Evolutionary conservation across 768 basidiomycete genomes (phyloP).

Genomic region (Leccinum variicolor): DNA sequence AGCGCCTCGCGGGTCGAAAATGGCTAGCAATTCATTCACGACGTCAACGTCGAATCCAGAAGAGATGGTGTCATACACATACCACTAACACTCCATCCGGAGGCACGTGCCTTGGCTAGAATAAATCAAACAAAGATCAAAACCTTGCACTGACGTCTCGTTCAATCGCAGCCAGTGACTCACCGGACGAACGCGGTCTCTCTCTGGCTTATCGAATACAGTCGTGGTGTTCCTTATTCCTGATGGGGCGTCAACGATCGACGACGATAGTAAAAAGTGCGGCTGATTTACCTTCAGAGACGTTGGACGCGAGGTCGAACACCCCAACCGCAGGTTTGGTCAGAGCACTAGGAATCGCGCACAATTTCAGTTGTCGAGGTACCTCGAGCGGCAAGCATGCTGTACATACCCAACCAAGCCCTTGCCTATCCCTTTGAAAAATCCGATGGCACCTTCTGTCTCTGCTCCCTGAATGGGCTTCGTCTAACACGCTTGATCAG

Average conservation of each 20-base stretch:
- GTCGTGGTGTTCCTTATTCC: constrained; percentile 98
- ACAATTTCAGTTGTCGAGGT: background rate
- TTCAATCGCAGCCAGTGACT: constrained; percentile 22
- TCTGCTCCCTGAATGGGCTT: constrained; percentile 98
- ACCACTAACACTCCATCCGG: constrained; percentile 86
- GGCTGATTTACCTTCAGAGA: constrained; percentile 69
- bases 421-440: constrained; percentile 97
- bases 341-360: constrained; percentile 54
- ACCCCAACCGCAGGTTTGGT: constrained; percentile 97
- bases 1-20: constrained; percentile 87
- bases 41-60: background rate
- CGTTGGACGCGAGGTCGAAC: constrained; percentile 92
- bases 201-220: constrained; percentile 88
- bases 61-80: constrained; percentile 26
- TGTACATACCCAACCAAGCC: constrained; percentile 81
- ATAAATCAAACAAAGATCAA: background rate
- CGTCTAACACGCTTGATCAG: constrained; percentile 49
- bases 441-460: constrained; percentile 88
- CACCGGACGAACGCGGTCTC: constrained; percentile 83
- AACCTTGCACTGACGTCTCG: constrained; percentile 1
- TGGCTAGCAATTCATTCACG: constrained; percentile 45
- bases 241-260: constrained; percentile 28
- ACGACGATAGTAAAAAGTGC: background rate
- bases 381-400: background rate
- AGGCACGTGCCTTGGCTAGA: constrained; percentile 79